phyloP scores from a whole-genome alignment of 257 asterid species.

The Nicotiana undulata region DNA sequence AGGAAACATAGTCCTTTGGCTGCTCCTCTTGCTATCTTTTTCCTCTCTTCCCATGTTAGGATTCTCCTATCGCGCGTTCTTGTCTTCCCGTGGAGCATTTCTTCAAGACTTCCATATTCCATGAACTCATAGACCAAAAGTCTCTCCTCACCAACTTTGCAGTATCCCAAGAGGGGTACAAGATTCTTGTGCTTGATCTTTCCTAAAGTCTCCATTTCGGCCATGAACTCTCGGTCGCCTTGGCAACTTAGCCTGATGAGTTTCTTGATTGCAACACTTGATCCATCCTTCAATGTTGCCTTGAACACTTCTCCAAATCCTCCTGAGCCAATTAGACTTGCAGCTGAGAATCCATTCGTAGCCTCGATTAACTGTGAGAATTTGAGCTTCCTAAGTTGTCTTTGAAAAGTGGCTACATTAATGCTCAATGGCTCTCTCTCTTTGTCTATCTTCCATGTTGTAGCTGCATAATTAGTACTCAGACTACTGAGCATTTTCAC shows the following conservation, averaged over 20 bases:
- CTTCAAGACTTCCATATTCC: conserved; percentile 80
- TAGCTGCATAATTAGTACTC: conserved; percentile 60
- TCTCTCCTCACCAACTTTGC: conserved; percentile 89
- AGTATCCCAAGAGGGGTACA: conserved; percentile 76
- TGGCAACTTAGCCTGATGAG: conserved; percentile 76
- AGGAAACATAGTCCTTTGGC: conserved; percentile 89
- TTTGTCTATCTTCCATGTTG: conserved; percentile 93
- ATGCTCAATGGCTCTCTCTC: conserved; percentile 97
- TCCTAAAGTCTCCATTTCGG: conserved; percentile 92
- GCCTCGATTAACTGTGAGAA: conserved; percentile 90
- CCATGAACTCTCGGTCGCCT: conserved; percentile 93
- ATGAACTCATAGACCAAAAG: conserved; percentile 79
- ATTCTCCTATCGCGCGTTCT: conserved; percentile 28
- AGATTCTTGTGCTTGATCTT: conserved; percentile 85
- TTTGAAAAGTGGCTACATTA: conserved; percentile 85
- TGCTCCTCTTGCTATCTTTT: conserved; percentile 81
- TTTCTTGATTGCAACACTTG: conserved; percentile 85
- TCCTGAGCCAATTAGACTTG: conserved; percentile 81
- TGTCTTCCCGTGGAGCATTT: conserved; percentile 59
- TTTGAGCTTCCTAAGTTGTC: conserved; percentile 66
- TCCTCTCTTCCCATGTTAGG: conserved; percentile 75
- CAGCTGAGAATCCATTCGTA: conserved; percentile 85
- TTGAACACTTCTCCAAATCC: conserved; percentile 92
- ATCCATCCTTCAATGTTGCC: conserved; percentile 85
- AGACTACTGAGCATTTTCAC: conserved; percentile 65